phyloP scores from a whole-genome alignment of 225 moss, liverwort and hornwort genomes.

The Physcomitrium patens region DNA sequence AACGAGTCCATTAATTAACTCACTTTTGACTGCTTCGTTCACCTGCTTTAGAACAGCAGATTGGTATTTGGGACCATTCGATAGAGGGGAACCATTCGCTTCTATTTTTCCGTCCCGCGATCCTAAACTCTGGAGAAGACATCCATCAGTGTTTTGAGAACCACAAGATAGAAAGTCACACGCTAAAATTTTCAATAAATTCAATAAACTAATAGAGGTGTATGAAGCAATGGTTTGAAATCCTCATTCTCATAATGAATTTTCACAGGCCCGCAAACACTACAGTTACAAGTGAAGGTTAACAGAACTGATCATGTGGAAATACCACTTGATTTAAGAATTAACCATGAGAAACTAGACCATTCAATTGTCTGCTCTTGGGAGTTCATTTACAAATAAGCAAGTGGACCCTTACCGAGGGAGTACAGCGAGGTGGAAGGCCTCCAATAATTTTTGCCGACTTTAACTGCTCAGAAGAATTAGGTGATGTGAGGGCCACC shows the following conservation, averaged over 20 bases:
- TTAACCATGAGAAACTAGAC: not conserved
- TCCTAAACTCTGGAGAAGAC: slow-evolving; percentile 41
- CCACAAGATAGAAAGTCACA: slow-evolving; percentile 4
- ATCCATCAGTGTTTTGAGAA: slow-evolving; percentile 24
- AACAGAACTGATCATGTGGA: not conserved
- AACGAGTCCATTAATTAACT: slow-evolving; percentile 31
- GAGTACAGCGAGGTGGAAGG: slow-evolving; percentile 59
- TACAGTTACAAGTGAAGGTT: not conserved
- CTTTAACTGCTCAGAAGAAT: slow-evolving; percentile 44
- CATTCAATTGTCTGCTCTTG: too few relatives aligned
- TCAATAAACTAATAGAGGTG: not conserved
- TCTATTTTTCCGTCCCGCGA: slow-evolving; percentile 50
- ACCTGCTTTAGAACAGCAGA: slow-evolving; percentile 38
- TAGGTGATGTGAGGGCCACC: slow-evolving; percentile 48
- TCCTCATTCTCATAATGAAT: not conserved
- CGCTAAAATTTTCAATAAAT: not conserved
- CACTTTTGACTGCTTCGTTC: slow-evolving; percentile 37
- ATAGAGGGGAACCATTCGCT: slow-evolving; percentile 36
- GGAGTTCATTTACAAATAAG: not conserved
- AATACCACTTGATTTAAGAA: not conserved
- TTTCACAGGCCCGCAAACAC: not conserved
- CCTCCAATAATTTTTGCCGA: slow-evolving; percentile 45
- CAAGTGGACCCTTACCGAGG: slow-evolving; percentile 46
- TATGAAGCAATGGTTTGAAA: not conserved
- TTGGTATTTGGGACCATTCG: slow-evolving; percentile 34